Base-by-base conservation (phyloP, 78 protist genomes). In the Dictyostelium capitatum region DNA sequence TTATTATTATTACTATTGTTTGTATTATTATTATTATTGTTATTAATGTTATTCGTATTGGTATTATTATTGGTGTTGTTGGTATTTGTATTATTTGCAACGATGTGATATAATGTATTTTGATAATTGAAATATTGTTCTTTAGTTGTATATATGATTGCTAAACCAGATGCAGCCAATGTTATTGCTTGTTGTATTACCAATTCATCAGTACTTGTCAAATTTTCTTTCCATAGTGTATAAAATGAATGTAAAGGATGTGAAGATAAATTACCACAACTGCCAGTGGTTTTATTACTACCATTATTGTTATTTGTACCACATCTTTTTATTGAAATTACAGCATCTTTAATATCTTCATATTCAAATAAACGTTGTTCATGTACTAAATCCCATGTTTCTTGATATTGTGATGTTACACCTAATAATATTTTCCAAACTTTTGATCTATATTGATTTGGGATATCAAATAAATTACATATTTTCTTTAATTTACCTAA, bases 111-210 rank as follows among this genome's bases (percentile, higher is more conserved):
- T 25, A 84, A 51, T 9, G 75, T 32, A 74, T 84, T 84, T 74
- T 84, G 92, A 75, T 54, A 84, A 30, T 84, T 84, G 47, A 84
- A 84, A 30, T 84, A 84, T 74, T 75, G 92, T 48, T 84, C 92
- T 62, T 84, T 84, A 19, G 82, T 75, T 4, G 77, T 80, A 30
- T 84, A 84, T 54, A 84, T 84, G 43, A 84, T 74, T 57, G 92
- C 82, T 47, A 84, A 43, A 19, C 79, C 72, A 30, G 25, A 74
- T n/a, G 92, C 70, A 19, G 92, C 92, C 3, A 75, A 11, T 15
- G 62, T 74, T 47, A 59, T 84, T 10, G 92, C 83, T 7, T 75
- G n/a, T 47, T 50, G 46, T 14, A 84, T 81, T 20, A 74, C 53
- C 12, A 30, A 10, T 23, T 84, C 92, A 74, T 84, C 72, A 8